These are phyloP conservation scores for Pseudogymnoascus sp. DNA, from an alignment of 2,329 filamentous ascomycete genomes.

Conservation along the genomic window DNA sequence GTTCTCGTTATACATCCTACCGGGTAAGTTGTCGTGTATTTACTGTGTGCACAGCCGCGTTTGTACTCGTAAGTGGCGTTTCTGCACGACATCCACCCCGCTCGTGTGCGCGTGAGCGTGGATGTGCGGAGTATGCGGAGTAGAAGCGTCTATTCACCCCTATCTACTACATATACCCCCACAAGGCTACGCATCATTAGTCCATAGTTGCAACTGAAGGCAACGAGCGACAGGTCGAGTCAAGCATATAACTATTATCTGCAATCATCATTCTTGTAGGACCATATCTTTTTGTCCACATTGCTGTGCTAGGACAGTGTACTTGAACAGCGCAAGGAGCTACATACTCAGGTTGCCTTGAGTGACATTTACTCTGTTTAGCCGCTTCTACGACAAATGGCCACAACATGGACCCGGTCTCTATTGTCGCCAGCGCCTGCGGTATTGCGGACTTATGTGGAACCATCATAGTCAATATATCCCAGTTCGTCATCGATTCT, in stretches of 20 bases:
- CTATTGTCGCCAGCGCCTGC: neutral
- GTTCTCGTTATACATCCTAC: neutral
- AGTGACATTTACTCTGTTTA: neutral
- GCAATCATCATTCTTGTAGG: neutral
- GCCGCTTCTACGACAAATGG: neutral
- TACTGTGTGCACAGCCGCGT: neutral
- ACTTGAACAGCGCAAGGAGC: neutral
- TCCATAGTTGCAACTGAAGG: neutral
- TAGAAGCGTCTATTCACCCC: neutral
- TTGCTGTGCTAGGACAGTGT: neutral
- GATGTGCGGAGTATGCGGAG: neutral
- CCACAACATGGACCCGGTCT: neutral
- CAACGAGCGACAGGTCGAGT: neutral
- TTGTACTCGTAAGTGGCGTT: neutral
- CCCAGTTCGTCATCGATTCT: neutral
- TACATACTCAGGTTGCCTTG: neutral
- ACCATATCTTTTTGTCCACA: neutral
- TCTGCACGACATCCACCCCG: neutral
- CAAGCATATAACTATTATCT: neutral
- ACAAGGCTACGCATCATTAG: neutral
- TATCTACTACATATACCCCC: neutral
- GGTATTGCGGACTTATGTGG: neutral
- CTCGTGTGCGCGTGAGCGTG: neutral
- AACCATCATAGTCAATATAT: neutral
- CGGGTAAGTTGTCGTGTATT: neutral